Percentiles rank a stretch among this genome's conserved stretches.
Evolutionary conservation across 2,329 filamentous ascomycete species (phyloP).

Genomic region (Colletotrichum lupini): DNA sequence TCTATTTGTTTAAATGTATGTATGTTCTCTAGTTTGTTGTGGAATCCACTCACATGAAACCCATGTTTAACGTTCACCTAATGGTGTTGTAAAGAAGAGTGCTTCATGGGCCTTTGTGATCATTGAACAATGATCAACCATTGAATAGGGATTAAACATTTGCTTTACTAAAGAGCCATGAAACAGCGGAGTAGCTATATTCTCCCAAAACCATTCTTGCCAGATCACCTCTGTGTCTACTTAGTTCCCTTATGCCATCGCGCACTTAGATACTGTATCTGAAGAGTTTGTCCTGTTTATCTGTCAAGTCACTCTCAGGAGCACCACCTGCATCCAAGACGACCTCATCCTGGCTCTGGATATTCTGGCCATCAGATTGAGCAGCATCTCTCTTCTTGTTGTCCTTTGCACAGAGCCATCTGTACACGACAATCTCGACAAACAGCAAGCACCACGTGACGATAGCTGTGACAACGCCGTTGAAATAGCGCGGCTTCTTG

Average conservation of each 20-base stretch:
- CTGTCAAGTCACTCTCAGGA: slow-evolving; percentile 45
- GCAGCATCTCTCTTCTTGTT: slow-evolving; percentile 44
- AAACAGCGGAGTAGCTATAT: too few species aligned
- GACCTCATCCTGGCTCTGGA: slow-evolving; percentile 10
- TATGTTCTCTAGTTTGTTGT: too few species aligned
- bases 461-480: slow-evolving; percentile 57
- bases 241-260: neutral
- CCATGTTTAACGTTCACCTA: too few species aligned
- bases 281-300: slow-evolving; percentile 48
- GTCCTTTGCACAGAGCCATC: slow-evolving; percentile 47
- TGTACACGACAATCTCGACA: slow-evolving; percentile 46
- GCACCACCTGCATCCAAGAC: slow-evolving; percentile 40
- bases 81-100: too few species aligned
- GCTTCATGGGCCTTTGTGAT: too few species aligned
- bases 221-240: too few species aligned
- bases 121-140: too few species aligned
- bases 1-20: too few species aligned
- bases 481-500: slow-evolving; percentile 53
- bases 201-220: too few species aligned
- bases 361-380: neutral
- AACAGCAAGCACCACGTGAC: slow-evolving; percentile 55
- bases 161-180: too few species aligned
- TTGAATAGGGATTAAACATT: too few species aligned
- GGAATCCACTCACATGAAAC: too few species aligned
- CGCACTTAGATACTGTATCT: slow-evolving; percentile 43